Conservation (phyloP, 306 rosid species). For the Lathyrus tuberosus region DNA sequence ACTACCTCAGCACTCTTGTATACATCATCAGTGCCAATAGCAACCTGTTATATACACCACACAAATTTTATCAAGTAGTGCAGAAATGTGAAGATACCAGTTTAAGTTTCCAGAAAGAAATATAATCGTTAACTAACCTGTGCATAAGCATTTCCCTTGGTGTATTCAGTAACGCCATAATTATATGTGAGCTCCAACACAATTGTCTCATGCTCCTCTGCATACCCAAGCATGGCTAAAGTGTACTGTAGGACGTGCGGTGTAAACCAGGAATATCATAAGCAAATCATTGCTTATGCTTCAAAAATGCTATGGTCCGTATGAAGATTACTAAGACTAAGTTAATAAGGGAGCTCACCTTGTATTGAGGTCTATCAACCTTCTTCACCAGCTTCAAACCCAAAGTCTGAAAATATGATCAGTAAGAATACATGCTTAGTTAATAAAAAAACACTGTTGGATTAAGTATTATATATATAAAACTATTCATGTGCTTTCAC, state of each 20-base stretch:
- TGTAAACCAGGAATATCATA: constrained; percentile 23
- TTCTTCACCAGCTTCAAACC: constrained; percentile 78
- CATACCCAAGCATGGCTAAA: constrained; percentile 84
- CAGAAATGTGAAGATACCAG: constrained; percentile 22
- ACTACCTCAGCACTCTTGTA: constrained; percentile 91
- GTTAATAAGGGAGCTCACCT: constrained; percentile 52
- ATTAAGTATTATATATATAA: constrained; percentile 7
- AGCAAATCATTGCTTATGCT: constrained; percentile 5
- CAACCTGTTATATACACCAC: constrained; percentile 57
- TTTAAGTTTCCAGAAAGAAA: constrained; percentile 10
- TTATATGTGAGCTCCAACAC: constrained; percentile 95
- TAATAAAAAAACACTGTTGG: constrained; percentile 22
- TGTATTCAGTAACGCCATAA: constrained; percentile 86
- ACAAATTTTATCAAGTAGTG: constrained; percentile 21
- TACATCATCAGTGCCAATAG: constrained; percentile 92
- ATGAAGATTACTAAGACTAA: constrained; percentile 8
- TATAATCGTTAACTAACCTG: constrained; percentile 57
- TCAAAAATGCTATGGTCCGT: constrained; percentile 1
- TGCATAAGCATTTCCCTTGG: constrained; percentile 95
- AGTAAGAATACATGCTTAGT: constrained; percentile 20
- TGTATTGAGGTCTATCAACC: constrained; percentile 81
- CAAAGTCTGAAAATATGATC: constrained; percentile 62
- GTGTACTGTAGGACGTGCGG: constrained; percentile 62
- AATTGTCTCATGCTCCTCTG: constrained; percentile 78
- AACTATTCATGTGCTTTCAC: constrained; percentile 7